Evolutionary conservation across 139 green algal species (phyloP).

Genomic region (Chlorella sp.): DNA sequence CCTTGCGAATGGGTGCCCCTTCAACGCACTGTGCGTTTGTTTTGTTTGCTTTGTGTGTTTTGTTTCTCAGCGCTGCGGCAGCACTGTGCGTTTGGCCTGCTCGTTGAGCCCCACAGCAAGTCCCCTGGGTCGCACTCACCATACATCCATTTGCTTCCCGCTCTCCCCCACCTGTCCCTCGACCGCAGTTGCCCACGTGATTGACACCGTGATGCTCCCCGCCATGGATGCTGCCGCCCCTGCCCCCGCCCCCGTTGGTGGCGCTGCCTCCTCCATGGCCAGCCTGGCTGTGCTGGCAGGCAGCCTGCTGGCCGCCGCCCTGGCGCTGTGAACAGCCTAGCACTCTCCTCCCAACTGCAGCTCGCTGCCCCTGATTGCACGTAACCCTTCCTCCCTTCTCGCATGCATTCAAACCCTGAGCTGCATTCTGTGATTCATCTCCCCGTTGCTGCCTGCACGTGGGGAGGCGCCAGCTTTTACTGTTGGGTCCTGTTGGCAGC

Average conservation of each 20-base stretch:
- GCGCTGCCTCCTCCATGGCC: slow-evolving; percentile 4
- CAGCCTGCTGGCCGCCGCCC: slow-evolving; percentile 7
- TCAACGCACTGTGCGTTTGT: no score
- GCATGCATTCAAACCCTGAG: not conserved
- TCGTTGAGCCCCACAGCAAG: no score
- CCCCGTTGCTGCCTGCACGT: not conserved
- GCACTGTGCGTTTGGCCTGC: no score
- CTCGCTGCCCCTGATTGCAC: not conserved
- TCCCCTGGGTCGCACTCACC: no score
- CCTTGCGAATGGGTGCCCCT: no score
- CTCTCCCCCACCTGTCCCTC: no score
- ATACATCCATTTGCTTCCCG: no score
- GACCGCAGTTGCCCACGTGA: not conserved
- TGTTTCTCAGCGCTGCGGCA: no score
- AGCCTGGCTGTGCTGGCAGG: not conserved
- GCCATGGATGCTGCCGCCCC: not conserved
- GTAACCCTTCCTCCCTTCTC: not conserved
- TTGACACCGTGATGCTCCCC: not conserved
- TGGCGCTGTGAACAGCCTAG: not conserved
- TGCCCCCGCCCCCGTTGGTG: not conserved
- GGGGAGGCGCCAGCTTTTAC: not conserved
- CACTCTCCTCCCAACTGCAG: no score
- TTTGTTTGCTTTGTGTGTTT: no score
- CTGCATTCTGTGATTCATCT: not conserved
- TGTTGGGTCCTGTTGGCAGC: not conserved